phyloP scores from a whole-genome alignment of 2,329 filamentous ascomycete genomes.

The Tricladium varicosporioides region DNA sequence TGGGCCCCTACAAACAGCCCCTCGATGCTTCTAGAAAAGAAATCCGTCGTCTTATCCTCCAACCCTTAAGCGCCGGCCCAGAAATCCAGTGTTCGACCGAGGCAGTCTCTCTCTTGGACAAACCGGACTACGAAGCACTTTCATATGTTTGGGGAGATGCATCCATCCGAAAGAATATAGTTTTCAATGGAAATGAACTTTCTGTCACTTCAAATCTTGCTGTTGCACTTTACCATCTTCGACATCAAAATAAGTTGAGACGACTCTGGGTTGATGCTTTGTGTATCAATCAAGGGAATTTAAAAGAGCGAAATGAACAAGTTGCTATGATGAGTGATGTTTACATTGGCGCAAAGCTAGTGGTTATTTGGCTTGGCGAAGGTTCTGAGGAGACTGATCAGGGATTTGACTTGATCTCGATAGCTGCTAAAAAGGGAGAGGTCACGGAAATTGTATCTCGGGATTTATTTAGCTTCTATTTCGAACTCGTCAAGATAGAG shows the following conservation, averaged over 20 bases:
- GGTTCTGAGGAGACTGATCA: no score
- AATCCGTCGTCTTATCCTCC: not conserved
- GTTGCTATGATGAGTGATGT: not conserved
- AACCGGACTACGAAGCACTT: constrained; percentile 4
- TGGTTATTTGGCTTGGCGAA: not conserved
- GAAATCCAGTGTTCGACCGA: not conserved
- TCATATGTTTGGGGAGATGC: constrained; percentile 17
- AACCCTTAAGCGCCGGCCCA: not conserved
- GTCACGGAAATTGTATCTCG: no score
- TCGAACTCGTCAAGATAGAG: not conserved
- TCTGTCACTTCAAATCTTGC: constrained; percentile 7
- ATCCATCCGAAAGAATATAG: not conserved
- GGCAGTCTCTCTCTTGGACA: constrained; percentile 1
- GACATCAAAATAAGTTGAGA: not conserved
- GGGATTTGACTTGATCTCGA: no score
- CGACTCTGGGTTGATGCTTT: constrained; percentile 8
- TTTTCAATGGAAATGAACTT: not conserved
- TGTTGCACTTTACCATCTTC: not conserved
- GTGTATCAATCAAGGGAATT: constrained; percentile 8
- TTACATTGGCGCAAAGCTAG: not conserved
- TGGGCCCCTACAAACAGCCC: no score
- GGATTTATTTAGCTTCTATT: not conserved
- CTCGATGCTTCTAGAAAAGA: constrained; percentile 3
- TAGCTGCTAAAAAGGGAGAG: no score
- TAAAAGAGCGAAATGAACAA: not conserved